Evolutionary conservation across 345 rosid genomes (phyloP).

Genomic region (Gossypioides kirkii): DNA sequence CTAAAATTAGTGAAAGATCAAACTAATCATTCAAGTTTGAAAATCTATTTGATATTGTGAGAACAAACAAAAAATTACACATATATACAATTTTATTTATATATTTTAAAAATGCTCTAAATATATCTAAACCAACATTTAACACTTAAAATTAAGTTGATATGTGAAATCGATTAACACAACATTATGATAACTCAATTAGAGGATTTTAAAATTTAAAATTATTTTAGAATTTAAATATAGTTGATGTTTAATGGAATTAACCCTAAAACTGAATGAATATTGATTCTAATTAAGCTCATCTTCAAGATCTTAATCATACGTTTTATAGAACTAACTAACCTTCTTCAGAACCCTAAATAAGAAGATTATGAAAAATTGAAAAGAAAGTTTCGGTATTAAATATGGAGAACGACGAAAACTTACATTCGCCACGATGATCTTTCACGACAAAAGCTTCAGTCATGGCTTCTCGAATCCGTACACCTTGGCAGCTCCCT

Average conservation of each 20-base stretch:
- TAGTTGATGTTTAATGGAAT: not conserved
- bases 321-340: not conserved
- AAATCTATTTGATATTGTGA: too few relatives aligned
- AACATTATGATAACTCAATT: too few relatives aligned
- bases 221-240: too few relatives aligned
- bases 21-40: too few relatives aligned
- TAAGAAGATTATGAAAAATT: not conserved
- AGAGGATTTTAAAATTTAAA: too few relatives aligned
- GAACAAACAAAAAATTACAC: too few relatives aligned
- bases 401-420: not conserved
- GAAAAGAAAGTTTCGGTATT: not conserved
- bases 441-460: slow-evolving; percentile 78
- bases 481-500: slow-evolving; percentile 42
- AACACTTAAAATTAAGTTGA: too few relatives aligned
- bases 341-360: not conserved
- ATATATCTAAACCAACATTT: too few relatives aligned
- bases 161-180: too few relatives aligned
- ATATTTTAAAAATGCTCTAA: too few relatives aligned
- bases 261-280: too few relatives aligned
- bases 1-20: fast-evolving
- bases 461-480: slow-evolving; percentile 66
- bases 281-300: not conserved
- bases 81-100: too few relatives aligned
- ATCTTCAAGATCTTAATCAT: not conserved
- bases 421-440: slow-evolving; percentile 98